These are phyloP conservation scores for Ascochyta fabae DNA, from an alignment of 2,329 filamentous ascomycete species.

Conservation along the genomic window DNA sequence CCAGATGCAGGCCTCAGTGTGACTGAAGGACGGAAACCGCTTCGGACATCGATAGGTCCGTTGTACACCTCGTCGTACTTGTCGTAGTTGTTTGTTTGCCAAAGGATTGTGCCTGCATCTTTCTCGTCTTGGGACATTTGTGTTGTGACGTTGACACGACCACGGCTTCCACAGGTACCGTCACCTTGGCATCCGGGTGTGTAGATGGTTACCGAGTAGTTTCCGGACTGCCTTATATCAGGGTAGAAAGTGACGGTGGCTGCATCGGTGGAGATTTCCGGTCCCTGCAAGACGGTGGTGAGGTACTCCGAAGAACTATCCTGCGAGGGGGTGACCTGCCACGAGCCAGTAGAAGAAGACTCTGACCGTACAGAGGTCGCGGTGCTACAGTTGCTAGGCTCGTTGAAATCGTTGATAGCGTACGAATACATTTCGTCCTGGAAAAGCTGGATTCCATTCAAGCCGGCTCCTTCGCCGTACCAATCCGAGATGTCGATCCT, in stretches of 20 bases:
- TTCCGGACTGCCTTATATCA: slow-evolving; percentile 85
- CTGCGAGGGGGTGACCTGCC: slow-evolving; percentile 71
- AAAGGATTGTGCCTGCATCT: slow-evolving; percentile 69
- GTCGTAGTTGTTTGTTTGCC: slow-evolving; percentile 93
- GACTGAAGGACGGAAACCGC: slow-evolving; percentile 79
- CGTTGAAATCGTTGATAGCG: slow-evolving; percentile 86
- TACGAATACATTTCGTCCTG: slow-evolving; percentile 85
- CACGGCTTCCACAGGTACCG: slow-evolving; percentile 75
- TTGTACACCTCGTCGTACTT: slow-evolving; percentile 95
- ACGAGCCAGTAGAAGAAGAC: slow-evolving; percentile 74
- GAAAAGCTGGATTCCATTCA: slow-evolving; percentile 86
- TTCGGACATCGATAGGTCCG: slow-evolving; percentile 79
- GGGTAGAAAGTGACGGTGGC: slow-evolving; percentile 80
- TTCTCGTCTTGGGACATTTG: slow-evolving; percentile 61
- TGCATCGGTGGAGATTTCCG: slow-evolving; percentile 62
- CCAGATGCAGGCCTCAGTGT: slow-evolving; percentile 74
- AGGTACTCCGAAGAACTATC: slow-evolving; percentile 79
- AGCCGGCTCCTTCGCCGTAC: slow-evolving; percentile 84
- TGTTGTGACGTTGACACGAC: slow-evolving; percentile 81
- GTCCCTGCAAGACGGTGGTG: slow-evolving; percentile 66
- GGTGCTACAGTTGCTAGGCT: slow-evolving; percentile 76
- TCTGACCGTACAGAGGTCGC: slow-evolving; percentile 62
- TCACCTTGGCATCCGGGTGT: slow-evolving; percentile 90
- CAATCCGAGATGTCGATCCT: slow-evolving; percentile 84
- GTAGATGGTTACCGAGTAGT: slow-evolving; percentile 89